Evolutionary conservation across 257 asterid genomes (phyloP).

Genomic region (Gentiana dahurica): DNA sequence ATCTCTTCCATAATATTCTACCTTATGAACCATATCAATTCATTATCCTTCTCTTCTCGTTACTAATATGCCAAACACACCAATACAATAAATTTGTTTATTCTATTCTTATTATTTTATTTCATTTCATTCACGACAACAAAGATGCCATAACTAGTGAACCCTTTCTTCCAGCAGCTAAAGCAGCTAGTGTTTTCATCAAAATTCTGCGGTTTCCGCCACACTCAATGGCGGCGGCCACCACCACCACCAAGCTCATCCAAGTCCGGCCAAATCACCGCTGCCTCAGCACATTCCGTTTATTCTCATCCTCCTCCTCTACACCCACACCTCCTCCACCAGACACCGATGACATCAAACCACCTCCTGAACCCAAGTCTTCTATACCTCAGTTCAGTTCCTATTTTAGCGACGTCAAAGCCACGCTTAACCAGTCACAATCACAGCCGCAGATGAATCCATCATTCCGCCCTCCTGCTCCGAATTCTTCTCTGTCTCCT

Average conservation of each 20-base stretch:
- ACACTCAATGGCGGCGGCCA: conserved; percentile 32
- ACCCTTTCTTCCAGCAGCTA: not conserved
- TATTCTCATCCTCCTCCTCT: conserved; percentile 6
- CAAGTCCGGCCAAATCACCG: conserved; percentile 16
- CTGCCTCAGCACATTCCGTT: not conserved
- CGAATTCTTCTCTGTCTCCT: conserved; percentile 6
- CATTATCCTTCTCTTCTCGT: no score
- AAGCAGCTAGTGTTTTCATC: not conserved
- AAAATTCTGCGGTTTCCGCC: conserved; percentile 1
- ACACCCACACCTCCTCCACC: not conserved
- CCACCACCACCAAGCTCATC: conserved; percentile 33
- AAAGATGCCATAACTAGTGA: no score
- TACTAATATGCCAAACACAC: no score
- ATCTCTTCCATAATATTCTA: no score
- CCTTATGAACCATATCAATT: no score
- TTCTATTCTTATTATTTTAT: no score
- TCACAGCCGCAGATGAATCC: conserved; percentile 4
- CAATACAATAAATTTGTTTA: no score
- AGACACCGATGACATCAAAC: conserved; percentile 3
- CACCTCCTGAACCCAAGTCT: conserved; percentile 9
- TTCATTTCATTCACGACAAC: no score
- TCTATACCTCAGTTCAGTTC: conserved; percentile 18
- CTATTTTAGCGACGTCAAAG: conserved; percentile 20
- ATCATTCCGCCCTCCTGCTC: conserved; percentile 6
- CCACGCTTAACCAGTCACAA: conserved; percentile 21